Evolutionary conservation across 2,329 filamentous ascomycete species (phyloP), one percentile per base, ranked within the genome.

Genomic region (Fusarium haematococcum): DNA sequence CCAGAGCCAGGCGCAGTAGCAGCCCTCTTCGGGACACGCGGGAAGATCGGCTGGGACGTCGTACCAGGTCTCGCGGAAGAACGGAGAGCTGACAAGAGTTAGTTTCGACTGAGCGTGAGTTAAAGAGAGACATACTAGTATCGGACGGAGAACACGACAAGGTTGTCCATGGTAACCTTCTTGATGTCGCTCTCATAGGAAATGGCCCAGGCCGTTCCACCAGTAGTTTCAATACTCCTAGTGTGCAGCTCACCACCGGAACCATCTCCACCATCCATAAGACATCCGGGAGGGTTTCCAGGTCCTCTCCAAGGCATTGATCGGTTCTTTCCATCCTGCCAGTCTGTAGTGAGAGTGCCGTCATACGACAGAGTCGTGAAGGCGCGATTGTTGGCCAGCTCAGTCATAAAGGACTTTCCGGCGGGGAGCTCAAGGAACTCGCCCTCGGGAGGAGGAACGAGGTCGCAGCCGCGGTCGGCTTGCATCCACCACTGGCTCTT

Each of bases 401-500:
- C 86, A 8, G 86, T 85, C 27, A 82, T 86, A 71, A 88, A 86
- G 0, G 82, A 79, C 43, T 85, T 84, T 23, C 86, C 86, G 3
- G 86, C 87, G 2, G 87, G 87, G 3, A 89, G 79, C 32, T 84
- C 82, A 48, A 89, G 83, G 23, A 76, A 80, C 14, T 79, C 79
- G 35, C 77, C 78, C 2, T 77, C 71, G 2, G 78, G 67, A 9
- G 79, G 79, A 6, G 82, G 84, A 9, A 81, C 83, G 13, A 77
- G 71, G 67, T 87, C 82, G 70, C 87, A 88, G 48, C 85, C 84
- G 11, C 86, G 84, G 67, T 86, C 83, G 66, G 83, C 81, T 69
- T 88, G 86, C 81, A 87, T 87, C 86, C 86, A 88, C 85, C 86
- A 88, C n/a, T 86, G 71, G 25, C 79, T 78, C 65, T 84, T 82